phyloP scores from a whole-genome alignment of 108 stramenopile genomes.

The Cyclotella baltica region DNA sequence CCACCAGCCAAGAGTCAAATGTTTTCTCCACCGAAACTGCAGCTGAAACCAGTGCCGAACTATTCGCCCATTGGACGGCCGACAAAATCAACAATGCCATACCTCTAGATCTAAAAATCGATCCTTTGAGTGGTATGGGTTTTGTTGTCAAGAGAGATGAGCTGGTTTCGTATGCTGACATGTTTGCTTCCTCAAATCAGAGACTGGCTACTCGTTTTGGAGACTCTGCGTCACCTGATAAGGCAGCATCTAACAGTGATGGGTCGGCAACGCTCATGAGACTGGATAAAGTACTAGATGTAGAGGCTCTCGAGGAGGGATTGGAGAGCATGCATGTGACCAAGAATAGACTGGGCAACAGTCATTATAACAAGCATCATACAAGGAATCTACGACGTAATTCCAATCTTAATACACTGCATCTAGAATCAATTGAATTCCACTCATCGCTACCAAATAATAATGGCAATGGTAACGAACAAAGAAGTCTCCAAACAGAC shows the following conservation, averaged over 20 bases:
- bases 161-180: slow-evolving; percentile 22
- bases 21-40: neutral
- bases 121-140: neutral
- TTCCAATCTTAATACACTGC: neutral
- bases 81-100: slow-evolving; percentile 16
- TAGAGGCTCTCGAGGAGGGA: neutral
- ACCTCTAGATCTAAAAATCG: slow-evolving; percentile 35
- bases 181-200: neutral
- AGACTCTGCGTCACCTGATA: too few species aligned
- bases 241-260: too few species aligned
- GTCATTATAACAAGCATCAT: neutral
- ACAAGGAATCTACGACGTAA: neutral
- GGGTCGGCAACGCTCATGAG: neutral
- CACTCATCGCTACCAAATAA: neutral
- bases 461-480: neutral
- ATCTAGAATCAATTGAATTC: slow-evolving; percentile 3
- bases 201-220: neutral
- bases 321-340: neutral
- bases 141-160: slow-evolving; percentile 9
- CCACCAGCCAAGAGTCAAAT: neutral
- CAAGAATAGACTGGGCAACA: neutral
- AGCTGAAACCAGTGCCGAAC: neutral
- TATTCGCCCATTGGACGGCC: slow-evolving; percentile 24
- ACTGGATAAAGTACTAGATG: neutral
- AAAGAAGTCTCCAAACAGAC: slow-evolving; percentile 3